Conservation (phyloP, 2,329 filamentous ascomycete species). For the Hypoxylon sp. region DNA sequence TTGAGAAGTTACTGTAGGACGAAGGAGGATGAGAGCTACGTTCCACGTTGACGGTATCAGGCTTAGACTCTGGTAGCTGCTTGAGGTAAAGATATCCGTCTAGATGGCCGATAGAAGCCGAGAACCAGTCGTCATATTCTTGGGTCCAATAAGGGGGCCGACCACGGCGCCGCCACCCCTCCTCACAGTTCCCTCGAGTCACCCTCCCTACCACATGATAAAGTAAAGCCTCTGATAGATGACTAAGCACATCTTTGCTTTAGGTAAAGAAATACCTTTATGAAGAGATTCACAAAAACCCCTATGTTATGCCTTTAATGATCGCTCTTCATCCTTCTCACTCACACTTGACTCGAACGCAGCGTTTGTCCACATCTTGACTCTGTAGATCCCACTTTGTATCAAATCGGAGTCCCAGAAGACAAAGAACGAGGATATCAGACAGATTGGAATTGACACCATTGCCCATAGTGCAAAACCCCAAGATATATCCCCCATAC, state of each 20-base stretch:
- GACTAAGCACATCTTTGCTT: too few relatives aligned
- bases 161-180: background rate
- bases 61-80: too few relatives aligned
- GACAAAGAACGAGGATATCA: background rate
- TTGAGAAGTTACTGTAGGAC: background rate
- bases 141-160: background rate
- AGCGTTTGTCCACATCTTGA: background rate
- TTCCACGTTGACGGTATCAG: background rate
- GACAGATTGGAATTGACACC: background rate
- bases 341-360: background rate
- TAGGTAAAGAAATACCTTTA: too few relatives aligned
- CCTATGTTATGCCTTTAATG: background rate
- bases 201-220: background rate
- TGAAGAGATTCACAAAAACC: too few relatives aligned
- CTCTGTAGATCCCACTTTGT: background rate
- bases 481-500: background rate
- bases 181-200: background rate
- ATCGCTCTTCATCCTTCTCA: background rate
- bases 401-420: background rate
- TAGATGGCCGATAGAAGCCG: background rate
- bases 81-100: background rate
- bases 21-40: background rate
- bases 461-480: background rate
- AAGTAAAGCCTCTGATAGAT: background rate
- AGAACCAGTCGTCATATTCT: background rate